These are phyloP conservation scores for Daldinia sp. DNA, from an alignment of 2,329 filamentous ascomycete species.

Conservation along the genomic window DNA sequence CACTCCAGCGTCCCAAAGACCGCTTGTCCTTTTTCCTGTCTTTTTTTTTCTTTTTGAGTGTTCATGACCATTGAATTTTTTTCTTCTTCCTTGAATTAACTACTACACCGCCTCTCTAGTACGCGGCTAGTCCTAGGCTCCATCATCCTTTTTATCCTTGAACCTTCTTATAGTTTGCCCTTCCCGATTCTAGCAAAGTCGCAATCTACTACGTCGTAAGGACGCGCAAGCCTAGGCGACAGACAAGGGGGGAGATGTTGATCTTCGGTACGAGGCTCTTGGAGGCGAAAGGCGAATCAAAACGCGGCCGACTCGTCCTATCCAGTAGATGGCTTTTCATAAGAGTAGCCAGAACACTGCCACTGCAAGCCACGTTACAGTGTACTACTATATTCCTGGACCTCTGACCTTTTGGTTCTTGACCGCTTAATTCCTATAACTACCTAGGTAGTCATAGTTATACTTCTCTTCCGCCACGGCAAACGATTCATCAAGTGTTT, in stretches of 20 bases:
- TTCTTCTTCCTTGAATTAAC: conserved; percentile 19
- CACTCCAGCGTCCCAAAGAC: conserved; percentile 10
- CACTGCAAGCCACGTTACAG: conserved; percentile 26
- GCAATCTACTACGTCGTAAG: conserved; percentile 27
- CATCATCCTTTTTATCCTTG: conserved; percentile 12
- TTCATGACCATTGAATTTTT: conserved; percentile 17
- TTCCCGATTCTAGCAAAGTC: conserved; percentile 18
- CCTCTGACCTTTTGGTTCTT: conserved; percentile 10
- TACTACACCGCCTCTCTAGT: conserved; percentile 36
- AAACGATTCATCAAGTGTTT: not conserved
- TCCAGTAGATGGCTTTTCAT: conserved; percentile 14
- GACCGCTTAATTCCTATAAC: conserved; percentile 17
- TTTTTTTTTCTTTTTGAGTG: not conserved
- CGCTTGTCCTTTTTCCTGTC: conserved; percentile 24
- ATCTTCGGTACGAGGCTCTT: conserved; percentile 24
- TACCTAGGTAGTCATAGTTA: not conserved
- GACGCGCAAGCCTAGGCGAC: conserved; percentile 36
- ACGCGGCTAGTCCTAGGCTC: conserved; percentile 3
- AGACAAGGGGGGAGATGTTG: conserved; percentile 19
- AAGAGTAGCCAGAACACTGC: conserved; percentile 25
- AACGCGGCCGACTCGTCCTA: conserved; percentile 1
- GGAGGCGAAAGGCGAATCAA: conserved; percentile 25
- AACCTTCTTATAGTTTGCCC: conserved; percentile 2
- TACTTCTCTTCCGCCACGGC: not conserved
- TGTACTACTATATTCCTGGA: conserved; percentile 9